Percentiles rank a stretch among this genome's conserved stretches.
These are phyloP conservation scores for Fusarium oxysporum DNA, from an alignment of 2,329 filamentous ascomycete genomes.

Conservation along the genomic window DNA sequence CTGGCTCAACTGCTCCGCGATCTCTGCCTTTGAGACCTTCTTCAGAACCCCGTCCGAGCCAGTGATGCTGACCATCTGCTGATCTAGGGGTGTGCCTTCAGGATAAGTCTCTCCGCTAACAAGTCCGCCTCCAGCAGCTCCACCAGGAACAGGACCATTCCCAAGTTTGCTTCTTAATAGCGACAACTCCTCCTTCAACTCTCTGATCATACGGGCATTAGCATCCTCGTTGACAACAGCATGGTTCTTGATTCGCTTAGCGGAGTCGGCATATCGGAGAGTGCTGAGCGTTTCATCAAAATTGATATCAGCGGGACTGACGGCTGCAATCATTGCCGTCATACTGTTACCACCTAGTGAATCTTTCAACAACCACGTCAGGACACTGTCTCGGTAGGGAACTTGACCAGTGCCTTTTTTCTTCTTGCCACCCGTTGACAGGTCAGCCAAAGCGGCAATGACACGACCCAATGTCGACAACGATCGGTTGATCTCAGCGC, in stretches of 20 bases:
- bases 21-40: constrained; percentile 98
- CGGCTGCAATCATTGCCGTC: constrained; percentile 99
- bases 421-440: constrained; percentile 87
- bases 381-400: constrained; percentile 94
- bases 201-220: constrained; percentile 98
- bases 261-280: constrained; percentile 94
- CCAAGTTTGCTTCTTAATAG: constrained; percentile 88
- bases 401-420: constrained; percentile 78
- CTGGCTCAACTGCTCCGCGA: constrained; percentile 94
- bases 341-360: constrained; percentile 98
- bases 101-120: constrained; percentile 86
- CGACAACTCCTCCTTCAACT: constrained; percentile 93
- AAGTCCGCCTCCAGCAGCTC: constrained; percentile 60
- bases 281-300: constrained; percentile 98
- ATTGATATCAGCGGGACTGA: constrained; percentile 98
- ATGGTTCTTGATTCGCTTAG: constrained; percentile 99
- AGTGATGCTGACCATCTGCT: constrained; percentile 96
- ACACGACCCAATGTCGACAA: constrained; percentile 96
- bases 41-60: constrained; percentile 86
- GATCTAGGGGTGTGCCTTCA: constrained; percentile 89
- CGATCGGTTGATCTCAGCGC: constrained; percentile 97
- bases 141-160: constrained; percentile 58
- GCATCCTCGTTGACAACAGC: constrained; percentile 99
- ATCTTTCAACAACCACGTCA: constrained; percentile 97
- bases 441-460: constrained; percentile 92